Evolutionary conservation across 2,329 filamentous ascomycete species (phyloP), one percentile per base, ranked within the genome.

Genomic region (Torrubiella hemipterigena): DNA sequence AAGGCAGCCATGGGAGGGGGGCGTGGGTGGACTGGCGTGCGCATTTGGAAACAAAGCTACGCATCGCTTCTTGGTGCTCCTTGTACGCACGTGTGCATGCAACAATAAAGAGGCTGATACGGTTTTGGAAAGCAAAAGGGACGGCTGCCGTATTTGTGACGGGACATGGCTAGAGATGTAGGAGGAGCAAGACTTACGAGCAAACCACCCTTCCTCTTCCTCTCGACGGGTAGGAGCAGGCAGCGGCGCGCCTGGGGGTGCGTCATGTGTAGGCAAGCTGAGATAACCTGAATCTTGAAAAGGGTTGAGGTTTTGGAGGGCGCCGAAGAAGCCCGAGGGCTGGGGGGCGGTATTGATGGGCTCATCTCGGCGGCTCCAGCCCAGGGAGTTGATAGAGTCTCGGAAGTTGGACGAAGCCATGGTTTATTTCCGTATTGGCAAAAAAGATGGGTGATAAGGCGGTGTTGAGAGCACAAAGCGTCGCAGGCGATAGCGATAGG

Each of bases 181-280:
- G 21, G 6, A 32, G 38, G 37, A 35, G 32, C 29, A 22, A 41
- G 13, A 73, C 91, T 89, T 74, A 98, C 91, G 67, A 49, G 82
- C 79, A 73, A 95, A 87, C 77, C 83, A 95, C 41, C 79, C 83
- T 60, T 95, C 91, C 53, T 96, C 89, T 58, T 96, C 91, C 52
- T 95, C 87, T 46, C 87, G 77, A 49, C 87, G 73, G 51, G 57
- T 83, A 39, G 84, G 75, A 38, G 86, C 86, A 31, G 89, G 89
- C 30, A 95, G 63, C 42, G 87, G 86, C 41, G 89, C 86, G 29
- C 85, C 86, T 21, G 83, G 30, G 14, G 67, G 43, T 71, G 69
- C 52, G 94, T 87, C 44, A 77, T 78, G 31, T 12, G 84, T 91
- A 34, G 91, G 89, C 30, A 98, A 75, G 55, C 82, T 78, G 43